phyloP scores from a whole-genome alignment of 176 grass and related monocot species.

The maize (Zea mays) region DNA sequence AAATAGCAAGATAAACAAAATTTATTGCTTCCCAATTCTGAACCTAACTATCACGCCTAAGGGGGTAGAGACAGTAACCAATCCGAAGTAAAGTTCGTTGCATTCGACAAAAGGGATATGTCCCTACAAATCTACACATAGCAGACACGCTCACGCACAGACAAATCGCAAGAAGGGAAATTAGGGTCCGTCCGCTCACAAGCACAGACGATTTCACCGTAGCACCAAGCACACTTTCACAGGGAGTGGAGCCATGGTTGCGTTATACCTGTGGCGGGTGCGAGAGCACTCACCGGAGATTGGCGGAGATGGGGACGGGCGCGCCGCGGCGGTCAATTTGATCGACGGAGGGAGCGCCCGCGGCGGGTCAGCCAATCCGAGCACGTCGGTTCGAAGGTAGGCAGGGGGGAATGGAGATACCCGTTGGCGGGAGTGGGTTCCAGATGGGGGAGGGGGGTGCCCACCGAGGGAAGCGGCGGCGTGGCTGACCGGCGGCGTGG shows the following conservation, averaged over 20 bases:
- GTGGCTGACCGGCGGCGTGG: conserved; percentile 4
- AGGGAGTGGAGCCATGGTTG: background rate
- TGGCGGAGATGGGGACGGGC: background rate
- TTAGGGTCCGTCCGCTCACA: background rate
- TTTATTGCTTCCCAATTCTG: background rate
- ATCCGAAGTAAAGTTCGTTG: background rate
- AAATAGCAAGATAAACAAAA: background rate
- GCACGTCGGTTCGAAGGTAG: background rate
- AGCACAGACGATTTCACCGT: background rate
- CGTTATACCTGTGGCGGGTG: background rate
- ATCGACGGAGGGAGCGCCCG: background rate
- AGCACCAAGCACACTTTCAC: background rate
- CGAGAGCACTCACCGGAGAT: background rate
- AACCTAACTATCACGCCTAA: background rate
- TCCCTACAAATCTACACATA: background rate
- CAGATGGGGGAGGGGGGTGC: background rate
- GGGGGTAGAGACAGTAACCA: background rate
- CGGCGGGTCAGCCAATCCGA: background rate
- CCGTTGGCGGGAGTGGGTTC: background rate
- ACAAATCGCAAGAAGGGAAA: background rate
- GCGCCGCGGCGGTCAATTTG: background rate
- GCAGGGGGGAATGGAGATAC: background rate
- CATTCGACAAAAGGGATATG: background rate
- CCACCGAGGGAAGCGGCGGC: background rate
- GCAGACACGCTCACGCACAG: background rate